Base-by-base conservation (phyloP, 805 yeast genomes). In the Zygosaccharomyces bisporus region DNA sequence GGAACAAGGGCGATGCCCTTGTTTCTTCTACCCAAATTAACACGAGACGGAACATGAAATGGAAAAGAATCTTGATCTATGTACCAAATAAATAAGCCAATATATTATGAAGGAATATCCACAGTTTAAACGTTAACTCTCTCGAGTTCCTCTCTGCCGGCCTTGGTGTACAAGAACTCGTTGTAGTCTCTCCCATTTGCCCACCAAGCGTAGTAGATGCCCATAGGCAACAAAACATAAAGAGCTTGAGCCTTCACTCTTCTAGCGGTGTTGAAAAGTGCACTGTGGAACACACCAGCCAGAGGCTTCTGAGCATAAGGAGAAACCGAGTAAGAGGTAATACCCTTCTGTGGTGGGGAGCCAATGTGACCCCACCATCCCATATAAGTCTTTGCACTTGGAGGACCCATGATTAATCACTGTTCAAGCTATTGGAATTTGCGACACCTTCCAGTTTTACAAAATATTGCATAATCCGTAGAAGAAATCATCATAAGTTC, bases 331-430 rank as follows among this genome's bases (percentile, higher is more conserved):
- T 91, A 93, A 49, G 85, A 78, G 51, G 91, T 85, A 54, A 84
- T 75, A 73, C 87, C 83, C 70, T 86, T 86, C 75, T 87, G 95
- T 58, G 77, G 78, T 66, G 93, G 90, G 69, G 86, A 77, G 50
- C 95, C 95, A 65, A 89, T 70, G 73, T 75, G 69, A 65, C 97
- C 97, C 97, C 97, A 89, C 96, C 96, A 89, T 59, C 97, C 97
- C 91, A 86, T 83, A 64, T 84, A 89, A 63, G 88, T 66, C 58
- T 77, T 79, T 59, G 83, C 81, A 58, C 79, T 78, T 66, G 83
- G 83, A 63, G 83, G 86, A 66, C 78, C 85, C 88, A 83, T 83
- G 61, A 52, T 64, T 45, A 37, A 53, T 55, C 45, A 44, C 38
- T 34, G 18, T 38, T 3, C 20, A n/a, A 21, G n/a, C 13, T 36